phyloP scores from a whole-genome alignment of 2,329 filamentous ascomycete genomes.

The Cadophora malorum region DNA sequence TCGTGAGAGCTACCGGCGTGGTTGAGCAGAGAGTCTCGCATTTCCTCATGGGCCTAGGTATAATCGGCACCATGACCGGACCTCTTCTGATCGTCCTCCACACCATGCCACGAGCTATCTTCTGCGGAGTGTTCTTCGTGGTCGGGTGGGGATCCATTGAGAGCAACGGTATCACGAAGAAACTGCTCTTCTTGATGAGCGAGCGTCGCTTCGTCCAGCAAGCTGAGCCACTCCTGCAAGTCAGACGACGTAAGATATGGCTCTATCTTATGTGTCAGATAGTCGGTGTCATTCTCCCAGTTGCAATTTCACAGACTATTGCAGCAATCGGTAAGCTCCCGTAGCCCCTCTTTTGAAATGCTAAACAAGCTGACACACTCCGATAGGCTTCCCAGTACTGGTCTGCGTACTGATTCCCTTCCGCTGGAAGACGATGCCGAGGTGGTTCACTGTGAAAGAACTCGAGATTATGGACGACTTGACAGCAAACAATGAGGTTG shows the following conservation, averaged over 20 bases:
- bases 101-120: conserved; percentile 59
- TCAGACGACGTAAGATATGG: conserved; percentile 20
- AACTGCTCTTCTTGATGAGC: conserved; percentile 59
- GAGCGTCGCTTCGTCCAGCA: conserved; percentile 39
- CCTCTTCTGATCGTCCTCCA: conserved; percentile 59
- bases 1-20: conserved; percentile 53
- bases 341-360: not conserved
- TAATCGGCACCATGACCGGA: conserved; percentile 63
- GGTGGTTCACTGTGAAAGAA: conserved; percentile 19
- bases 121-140: conserved; percentile 64
- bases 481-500: conserved; percentile 21
- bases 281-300: conserved; percentile 12
- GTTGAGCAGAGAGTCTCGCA: conserved; percentile 63
- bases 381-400: conserved; percentile 14
- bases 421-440: conserved; percentile 18
- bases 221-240: conserved; percentile 7
- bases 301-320: conserved; percentile 20
- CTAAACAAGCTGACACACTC: not conserved
- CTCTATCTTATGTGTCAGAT: conserved; percentile 19
- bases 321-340: conserved; percentile 22
- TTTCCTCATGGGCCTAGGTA: conserved; percentile 59
- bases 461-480: conserved; percentile 24
- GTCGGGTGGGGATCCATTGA: conserved; percentile 60
- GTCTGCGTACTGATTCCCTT: conserved; percentile 20
- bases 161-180: conserved; percentile 59